These are phyloP conservation scores for Peronospora belbahrii DNA, from an alignment of 352 stramenopile species.

Conservation along the genomic window DNA sequence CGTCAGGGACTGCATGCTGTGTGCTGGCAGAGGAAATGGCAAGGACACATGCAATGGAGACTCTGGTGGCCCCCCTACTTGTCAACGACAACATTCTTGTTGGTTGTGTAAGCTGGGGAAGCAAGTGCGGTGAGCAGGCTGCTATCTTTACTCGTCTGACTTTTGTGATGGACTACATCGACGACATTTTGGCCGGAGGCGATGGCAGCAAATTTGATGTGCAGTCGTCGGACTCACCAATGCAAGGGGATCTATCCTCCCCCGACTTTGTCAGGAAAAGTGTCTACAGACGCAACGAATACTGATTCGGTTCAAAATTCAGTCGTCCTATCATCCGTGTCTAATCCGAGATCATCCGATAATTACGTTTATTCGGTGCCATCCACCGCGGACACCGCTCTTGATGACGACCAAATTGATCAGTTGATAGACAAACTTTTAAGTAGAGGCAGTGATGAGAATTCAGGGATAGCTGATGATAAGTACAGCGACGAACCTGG, in stretches of 20 bases:
- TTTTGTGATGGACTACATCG: conserved; percentile 50
- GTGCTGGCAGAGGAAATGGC: conserved; percentile 34
- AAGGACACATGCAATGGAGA: conserved; percentile 62
- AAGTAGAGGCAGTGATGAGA: too few species aligned
- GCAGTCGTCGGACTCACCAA: neutral
- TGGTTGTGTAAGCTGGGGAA: conserved; percentile 62
- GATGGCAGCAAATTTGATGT: conserved; percentile 19
- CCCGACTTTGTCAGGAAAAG: neutral
- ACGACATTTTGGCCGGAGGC: conserved; percentile 39
- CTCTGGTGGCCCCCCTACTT: conserved; percentile 50
- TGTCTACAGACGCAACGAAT: too few species aligned
- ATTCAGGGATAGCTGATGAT: too few species aligned
- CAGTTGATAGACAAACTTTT: too few species aligned
- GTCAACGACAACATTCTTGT: conserved; percentile 40
- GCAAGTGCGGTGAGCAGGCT: conserved; percentile 40
- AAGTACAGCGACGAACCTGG: too few species aligned
- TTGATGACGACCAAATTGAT: too few species aligned
- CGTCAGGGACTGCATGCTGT: conserved; percentile 56
- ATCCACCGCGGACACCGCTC: too few species aligned
- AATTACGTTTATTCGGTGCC: too few species aligned
- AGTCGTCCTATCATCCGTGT: neutral
- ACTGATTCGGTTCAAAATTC: too few species aligned
- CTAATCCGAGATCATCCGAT: neutral
- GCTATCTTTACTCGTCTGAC: conserved; percentile 51
- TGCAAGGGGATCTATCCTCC: too few species aligned